Evolutionary conservation across 148 eudicot species (phyloP), one percentile per base, ranked within the genome.

Genomic region (Polygonum maritimum): DNA sequence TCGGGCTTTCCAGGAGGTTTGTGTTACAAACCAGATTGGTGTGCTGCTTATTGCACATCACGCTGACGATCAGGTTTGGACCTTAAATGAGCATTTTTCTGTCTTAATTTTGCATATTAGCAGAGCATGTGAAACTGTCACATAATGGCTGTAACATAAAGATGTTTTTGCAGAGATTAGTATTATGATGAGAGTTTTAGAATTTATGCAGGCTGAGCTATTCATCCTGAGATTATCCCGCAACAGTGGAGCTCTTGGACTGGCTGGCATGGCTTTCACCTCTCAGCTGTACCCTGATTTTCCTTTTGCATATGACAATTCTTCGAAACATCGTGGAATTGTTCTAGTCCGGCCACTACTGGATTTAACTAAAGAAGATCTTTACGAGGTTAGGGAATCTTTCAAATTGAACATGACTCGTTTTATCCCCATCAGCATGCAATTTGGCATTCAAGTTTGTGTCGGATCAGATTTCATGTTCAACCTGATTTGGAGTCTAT

Each of bases 191-290:
- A 62, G 22, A 62, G 52, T 41, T 67, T 35, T 65, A 15, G 62
- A 35, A 4, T 69, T 70, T 54, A 57, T 84, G 88, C 92, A 95
- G 97, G 97, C 91, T 16, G 99, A 95, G 80, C 81, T 92, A 80
- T 95, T 92, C 83, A 84, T 95, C 82, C 81, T 95, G 67, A 89
- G 99, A 76, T 83, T 92, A 74, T 95, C 97, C 80, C 92, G 99
- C 83, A 89, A 84, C 79, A 95, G 99, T 84, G 99, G 99, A 76
- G 94, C 92, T 48, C 96, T 95, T 82, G 97, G 99, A 79, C 94
- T 95, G 81, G 97, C 97, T 76, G 99, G 99, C 75, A 92, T 92
- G 96, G 91, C 97, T 80, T 92, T 87, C 77, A 55, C 85, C 48
- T 89, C 94, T 69, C 90, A 89, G 60, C 73, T 92, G 67, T 95